phyloP scores from a whole-genome alignment of 192 early-diverging fungal species.

The Entomortierella beljakovae region DNA sequence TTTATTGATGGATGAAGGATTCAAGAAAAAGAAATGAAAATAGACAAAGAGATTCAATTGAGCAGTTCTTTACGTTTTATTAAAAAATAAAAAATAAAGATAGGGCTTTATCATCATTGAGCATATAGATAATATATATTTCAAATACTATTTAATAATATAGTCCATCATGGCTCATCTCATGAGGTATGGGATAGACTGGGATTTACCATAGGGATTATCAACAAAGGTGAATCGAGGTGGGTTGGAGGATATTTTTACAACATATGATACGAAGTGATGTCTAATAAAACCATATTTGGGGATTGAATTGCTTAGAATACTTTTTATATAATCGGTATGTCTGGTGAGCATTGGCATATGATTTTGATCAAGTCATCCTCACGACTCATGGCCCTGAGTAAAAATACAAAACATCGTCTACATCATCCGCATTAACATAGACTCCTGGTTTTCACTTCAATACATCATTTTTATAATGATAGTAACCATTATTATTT shows the following conservation, averaged over 20 bases:
- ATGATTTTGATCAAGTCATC: conserved; percentile 27
- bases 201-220: too few species aligned
- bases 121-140: too few species aligned
- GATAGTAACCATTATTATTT: background rate
- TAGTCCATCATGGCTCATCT: too few species aligned
- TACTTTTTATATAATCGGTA: background rate
- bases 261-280: background rate
- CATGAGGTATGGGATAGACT: too few species aligned
- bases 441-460: background rate
- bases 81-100: background rate
- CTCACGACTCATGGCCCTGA: conserved; percentile 32
- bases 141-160: too few species aligned
- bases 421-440: conserved; percentile 1
- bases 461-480: conserved; percentile 1
- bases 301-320: conserved; percentile 7
- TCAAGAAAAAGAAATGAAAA: background rate
- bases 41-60: background rate
- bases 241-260: too few species aligned
- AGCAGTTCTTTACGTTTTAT: background rate
- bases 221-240: too few species aligned
- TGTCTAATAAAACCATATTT: too few species aligned
- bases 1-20: too few species aligned
- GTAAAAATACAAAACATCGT: background rate
- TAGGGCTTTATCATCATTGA: background rate
- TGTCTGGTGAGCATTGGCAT: conserved; percentile 46